Evolutionary conservation across 768 basidiomycete species (phyloP).

Genomic region (Gyrodon lividus): DNA sequence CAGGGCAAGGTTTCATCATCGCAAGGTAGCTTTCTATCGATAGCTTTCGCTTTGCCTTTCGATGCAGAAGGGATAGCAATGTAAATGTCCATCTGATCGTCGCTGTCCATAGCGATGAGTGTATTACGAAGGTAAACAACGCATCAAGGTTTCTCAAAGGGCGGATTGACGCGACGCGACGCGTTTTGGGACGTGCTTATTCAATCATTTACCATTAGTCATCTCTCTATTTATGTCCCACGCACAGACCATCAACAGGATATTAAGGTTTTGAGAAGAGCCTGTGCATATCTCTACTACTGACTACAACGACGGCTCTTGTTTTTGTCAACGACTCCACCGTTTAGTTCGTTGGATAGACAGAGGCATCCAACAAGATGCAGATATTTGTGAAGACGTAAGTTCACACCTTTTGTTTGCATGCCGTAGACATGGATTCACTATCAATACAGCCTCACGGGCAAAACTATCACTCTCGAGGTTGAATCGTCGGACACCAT

Average conservation of each 20-base stretch:
- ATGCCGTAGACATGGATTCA: conserved; percentile 7
- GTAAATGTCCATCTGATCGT: conserved; percentile 52
- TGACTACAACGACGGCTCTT: conserved; percentile 44
- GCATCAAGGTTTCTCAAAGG: neutral
- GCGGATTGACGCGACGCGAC: conserved; percentile 23
- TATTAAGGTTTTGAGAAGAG: conserved; percentile 27
- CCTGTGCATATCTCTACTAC: conserved; percentile 15
- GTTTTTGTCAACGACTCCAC: conserved; percentile 94
- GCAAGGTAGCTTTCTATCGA: conserved; percentile 38
- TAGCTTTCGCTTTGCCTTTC: conserved; percentile 74
- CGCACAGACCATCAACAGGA: conserved; percentile 47
- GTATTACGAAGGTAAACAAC: no score
- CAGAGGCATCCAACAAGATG: conserved; percentile 76
- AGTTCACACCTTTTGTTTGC: conserved; percentile 28
- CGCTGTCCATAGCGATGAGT: conserved; percentile 49
- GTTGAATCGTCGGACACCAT: conserved; percentile 97
- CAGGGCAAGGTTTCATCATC: conserved; percentile 80
- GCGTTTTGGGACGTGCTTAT: conserved; percentile 6
- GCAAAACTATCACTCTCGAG: conserved; percentile 98
- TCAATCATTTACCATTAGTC: conserved; percentile 13
- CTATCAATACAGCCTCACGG: conserved; percentile 75
- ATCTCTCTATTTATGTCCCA: conserved; percentile 15
- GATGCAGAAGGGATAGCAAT: conserved; percentile 25
- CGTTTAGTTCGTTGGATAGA: conserved; percentile 89
- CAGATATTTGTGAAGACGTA: conserved; percentile 99